Percentiles rank a stretch among this genome's conserved stretches.
These are phyloP conservation scores for Beauveria varroae DNA, from an alignment of 2,329 filamentous ascomycete species.

Conservation along the genomic window DNA sequence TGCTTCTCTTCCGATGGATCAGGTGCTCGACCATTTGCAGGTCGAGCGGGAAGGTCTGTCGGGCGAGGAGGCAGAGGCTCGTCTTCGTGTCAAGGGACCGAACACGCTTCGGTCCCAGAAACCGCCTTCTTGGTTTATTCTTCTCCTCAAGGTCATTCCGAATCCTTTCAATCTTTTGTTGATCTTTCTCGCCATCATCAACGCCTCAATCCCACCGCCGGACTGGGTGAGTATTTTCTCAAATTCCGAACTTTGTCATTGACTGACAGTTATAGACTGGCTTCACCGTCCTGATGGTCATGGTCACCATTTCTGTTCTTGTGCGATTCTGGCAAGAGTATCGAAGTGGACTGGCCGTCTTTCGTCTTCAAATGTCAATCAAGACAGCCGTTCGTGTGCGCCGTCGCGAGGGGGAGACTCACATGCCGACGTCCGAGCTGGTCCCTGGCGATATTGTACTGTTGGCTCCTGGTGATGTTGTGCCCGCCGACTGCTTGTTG, in stretches of 20 bases:
- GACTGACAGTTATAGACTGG: constrained; percentile 3
- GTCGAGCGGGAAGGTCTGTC: constrained; percentile 17
- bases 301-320: constrained; percentile 20
- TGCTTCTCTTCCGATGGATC: constrained; percentile 15
- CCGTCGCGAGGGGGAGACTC: constrained; percentile 13
- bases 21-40: constrained; percentile 16
- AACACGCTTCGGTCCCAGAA: constrained; percentile 20
- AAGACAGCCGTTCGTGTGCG: constrained; percentile 16
- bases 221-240: constrained; percentile 11
- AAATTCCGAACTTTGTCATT: too few relatives aligned
- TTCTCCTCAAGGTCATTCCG: constrained; percentile 19
- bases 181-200: constrained; percentile 20
- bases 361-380: constrained; percentile 19
- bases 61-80: constrained; percentile 15
- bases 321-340: constrained; percentile 24
- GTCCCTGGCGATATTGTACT: constrained; percentile 20
- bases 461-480: constrained; percentile 18
- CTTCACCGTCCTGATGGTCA: constrained; percentile 19
- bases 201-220: constrained; percentile 15
- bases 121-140: constrained; percentile 20
- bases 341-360: constrained; percentile 20
- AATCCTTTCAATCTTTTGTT: constrained; percentile 22
- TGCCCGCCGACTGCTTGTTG: constrained; percentile 23
- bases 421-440: constrained; percentile 14
- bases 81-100: constrained; percentile 17